These are phyloP conservation scores for Calamus simplicifolius DNA, from an alignment of 176 grass and related monocot species.

Conservation along the genomic window DNA sequence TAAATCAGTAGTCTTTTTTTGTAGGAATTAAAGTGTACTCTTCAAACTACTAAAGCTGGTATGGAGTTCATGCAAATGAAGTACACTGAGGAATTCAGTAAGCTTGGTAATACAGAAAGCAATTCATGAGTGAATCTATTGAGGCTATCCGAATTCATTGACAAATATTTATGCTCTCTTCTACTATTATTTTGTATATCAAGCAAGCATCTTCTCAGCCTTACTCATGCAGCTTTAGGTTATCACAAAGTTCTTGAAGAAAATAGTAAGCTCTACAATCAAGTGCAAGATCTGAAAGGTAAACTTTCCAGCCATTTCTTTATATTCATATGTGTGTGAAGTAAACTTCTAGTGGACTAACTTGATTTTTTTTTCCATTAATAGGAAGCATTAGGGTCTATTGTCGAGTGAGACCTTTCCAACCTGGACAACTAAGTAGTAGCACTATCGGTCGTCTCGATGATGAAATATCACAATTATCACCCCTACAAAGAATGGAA, in stretches of 20 bases:
- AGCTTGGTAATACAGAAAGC: slow-evolving; percentile 52
- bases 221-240: neutral
- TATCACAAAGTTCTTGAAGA: slow-evolving; percentile 5
- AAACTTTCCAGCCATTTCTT: neutral
- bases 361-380: neutral
- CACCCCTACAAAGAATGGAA: neutral
- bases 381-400: slow-evolving; percentile 8
- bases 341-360: neutral
- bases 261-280: slow-evolving; percentile 5
- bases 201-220: neutral
- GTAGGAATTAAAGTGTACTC: slow-evolving; percentile 67
- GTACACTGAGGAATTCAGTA: slow-evolving; percentile 58
- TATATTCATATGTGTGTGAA: no score
- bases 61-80: slow-evolving; percentile 89
- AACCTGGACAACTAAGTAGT: neutral
- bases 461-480: neutral
- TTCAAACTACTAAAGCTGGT: slow-evolving; percentile 70
- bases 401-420: slow-evolving; percentile 8
- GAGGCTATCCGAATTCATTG: no score
- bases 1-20: slow-evolving; percentile 14
- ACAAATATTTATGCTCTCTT: no score
- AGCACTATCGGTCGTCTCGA: neutral
- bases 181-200: no score
- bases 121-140: no score
- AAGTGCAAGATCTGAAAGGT: slow-evolving; percentile 11